Evolutionary conservation across 179 eudicot species (phyloP), one percentile per base, ranked within the genome.

Genomic region (Vitellaria paradoxa): DNA sequence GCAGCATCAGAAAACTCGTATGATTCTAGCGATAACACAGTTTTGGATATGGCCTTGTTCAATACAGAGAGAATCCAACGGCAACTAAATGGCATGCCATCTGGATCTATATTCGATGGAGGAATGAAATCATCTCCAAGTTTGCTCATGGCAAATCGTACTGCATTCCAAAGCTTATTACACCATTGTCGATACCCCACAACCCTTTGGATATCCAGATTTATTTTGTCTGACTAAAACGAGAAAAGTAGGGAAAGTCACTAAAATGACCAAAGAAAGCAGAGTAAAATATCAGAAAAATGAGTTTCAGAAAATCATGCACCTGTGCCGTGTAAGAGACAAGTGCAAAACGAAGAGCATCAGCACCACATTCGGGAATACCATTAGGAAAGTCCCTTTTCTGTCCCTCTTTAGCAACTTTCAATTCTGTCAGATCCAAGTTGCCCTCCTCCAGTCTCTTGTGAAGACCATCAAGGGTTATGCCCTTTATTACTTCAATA

Each of bases 111-210:
- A 72, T 78, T 75, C 65, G 84, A 63, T 23, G 98, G 91, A 78
- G 99, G 98, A 62, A 78, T 70, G 74, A 91, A 96, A 81, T 80
- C 89, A 68, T 90, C 91, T 77, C 99, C 98, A 65, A 93, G 91
- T 82, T 93, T 93, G 82, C 88, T 86, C 97, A 96, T 87, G 49
- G 98, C 97, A 82, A 96, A 96, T 81, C 93, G 86, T 68, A 89
- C 87, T 45, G 98, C 99, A 82, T 96, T 96, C 99, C 99, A 96
- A n/a, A 96, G 82, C 74, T 96, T 96, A 76, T 93, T 96, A 87
- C 99, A 96, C 99, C 99, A 96, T 50, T 96, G 91, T 18, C 99
- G 99, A 80, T 93, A 96, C 42, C 99, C 98, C 84, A 86, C 90
- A 70, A 96, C 98, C 77, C 98, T 85, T 85, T 86, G 91, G 76